Conservation (phyloP, 495 filamentous ascomycete species). For the Aspergillus indologenus region DNA sequence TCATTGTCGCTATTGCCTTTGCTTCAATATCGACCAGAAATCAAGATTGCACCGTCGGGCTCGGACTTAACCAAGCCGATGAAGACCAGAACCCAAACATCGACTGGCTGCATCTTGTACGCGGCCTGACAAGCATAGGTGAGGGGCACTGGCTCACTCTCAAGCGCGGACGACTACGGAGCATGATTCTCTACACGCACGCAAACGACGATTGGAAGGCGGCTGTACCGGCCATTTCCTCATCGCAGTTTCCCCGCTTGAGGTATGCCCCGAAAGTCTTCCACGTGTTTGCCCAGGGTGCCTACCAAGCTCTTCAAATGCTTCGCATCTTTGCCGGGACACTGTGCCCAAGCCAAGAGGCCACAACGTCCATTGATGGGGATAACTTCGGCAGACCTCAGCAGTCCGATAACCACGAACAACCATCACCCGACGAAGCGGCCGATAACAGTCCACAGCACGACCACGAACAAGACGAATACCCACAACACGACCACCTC, state of each 20-base stretch:
- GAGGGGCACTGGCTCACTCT: conserved; percentile 23
- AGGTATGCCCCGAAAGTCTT: conserved; percentile 2
- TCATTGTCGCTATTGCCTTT: conserved; percentile 4
- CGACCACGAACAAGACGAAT: too few species aligned
- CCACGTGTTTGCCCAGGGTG: conserved; percentile 16
- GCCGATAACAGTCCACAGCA: too few species aligned
- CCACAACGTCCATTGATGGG: not conserved
- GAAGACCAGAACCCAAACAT: conserved; percentile 1
- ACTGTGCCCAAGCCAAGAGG: not conserved
- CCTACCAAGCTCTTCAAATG: conserved; percentile 7
- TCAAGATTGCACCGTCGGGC: not conserved
- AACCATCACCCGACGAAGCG: not conserved
- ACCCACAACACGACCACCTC: conserved; percentile 11
- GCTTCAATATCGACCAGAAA: not conserved
- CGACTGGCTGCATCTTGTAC: conserved; percentile 28
- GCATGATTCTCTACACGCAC: conserved; percentile 19
- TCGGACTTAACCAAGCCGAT: not conserved
- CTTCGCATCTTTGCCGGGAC: conserved; percentile 7
- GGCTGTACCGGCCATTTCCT: not conserved
- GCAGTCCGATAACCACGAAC: conserved; percentile 2
- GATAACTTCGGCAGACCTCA: not conserved
- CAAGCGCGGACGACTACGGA: conserved; percentile 16
- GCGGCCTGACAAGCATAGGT: conserved; percentile 18
- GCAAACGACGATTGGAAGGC: conserved; percentile 25
- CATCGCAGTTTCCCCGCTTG: not conserved